Percentiles rank a stretch among this genome's conserved stretches.
Evolutionary conservation across 805 yeast genomes (phyloP).

Genomic region (Metschnikowia shivogae): DNA sequence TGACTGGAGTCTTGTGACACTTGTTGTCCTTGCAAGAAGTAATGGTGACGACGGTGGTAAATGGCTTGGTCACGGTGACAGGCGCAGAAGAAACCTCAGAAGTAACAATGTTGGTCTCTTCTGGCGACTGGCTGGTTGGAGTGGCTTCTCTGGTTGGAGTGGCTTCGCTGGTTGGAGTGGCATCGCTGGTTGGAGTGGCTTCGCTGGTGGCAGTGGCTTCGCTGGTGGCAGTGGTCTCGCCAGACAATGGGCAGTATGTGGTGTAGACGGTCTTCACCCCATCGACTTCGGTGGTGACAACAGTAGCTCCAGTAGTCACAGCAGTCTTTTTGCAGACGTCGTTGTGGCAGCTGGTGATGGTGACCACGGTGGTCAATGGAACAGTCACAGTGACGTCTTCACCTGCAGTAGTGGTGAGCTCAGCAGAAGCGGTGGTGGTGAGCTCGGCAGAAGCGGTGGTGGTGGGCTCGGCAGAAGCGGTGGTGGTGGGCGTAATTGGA

Average conservation of each 20-base stretch:
- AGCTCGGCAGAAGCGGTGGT: conserved; percentile 7
- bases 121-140: not conserved
- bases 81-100: not conserved
- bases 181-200: not conserved
- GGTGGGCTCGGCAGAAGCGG: conserved; percentile 1
- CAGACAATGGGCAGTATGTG: conserved; percentile 22
- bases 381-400: conserved; percentile 9
- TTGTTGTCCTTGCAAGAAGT: conserved; percentile 36
- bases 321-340: conserved; percentile 24
- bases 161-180: conserved; percentile 5
- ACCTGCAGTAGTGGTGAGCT: conserved; percentile 1
- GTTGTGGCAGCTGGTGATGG: conserved; percentile 29
- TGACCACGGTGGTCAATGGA: conserved; percentile 15
- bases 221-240: conserved; percentile 9
- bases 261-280: conserved; percentile 34
- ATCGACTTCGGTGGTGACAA: conserved; percentile 29
- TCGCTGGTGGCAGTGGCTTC: not conserved
- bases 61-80: not conserved
- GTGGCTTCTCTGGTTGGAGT: conserved; percentile 5
- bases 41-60: conserved; percentile 28
- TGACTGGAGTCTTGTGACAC: conserved; percentile 21
- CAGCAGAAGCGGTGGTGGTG: conserved; percentile 4
- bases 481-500: conserved; percentile 19
- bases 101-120: conserved; percentile 5
- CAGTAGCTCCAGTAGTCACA: conserved; percentile 21